Percentiles rank a stretch among this genome's conserved stretches.
Conservation (phyloP, 768 basidiomycete species). For the Phanerochaete sordida region DNA sequence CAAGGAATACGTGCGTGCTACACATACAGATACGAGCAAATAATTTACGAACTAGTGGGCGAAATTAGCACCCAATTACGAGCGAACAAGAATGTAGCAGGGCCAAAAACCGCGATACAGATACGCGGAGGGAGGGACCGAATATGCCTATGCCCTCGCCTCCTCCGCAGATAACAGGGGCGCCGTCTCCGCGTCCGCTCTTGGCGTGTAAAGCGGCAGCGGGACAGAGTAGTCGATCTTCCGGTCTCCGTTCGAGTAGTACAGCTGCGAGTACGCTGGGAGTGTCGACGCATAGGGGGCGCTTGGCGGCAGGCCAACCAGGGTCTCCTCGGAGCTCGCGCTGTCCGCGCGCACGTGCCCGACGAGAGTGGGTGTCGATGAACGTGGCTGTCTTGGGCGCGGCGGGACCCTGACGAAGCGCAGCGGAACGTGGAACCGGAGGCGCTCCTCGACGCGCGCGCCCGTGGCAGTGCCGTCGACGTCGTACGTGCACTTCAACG, state of each 20-base stretch:
- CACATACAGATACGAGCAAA: background rate
- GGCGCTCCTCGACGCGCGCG: constrained; percentile 18
- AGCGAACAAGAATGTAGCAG: background rate
- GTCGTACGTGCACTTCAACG: constrained; percentile 56
- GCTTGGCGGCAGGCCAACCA: constrained; percentile 44
- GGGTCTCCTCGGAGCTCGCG: constrained; percentile 27
- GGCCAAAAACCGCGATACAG: background rate
- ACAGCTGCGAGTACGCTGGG: constrained; percentile 79
- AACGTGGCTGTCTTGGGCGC: constrained; percentile 1
- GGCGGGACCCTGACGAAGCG: constrained; percentile 18
- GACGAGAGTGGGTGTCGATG: constrained; percentile 22
- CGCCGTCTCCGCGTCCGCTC: background rate
- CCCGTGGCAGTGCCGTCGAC: constrained; percentile 38
- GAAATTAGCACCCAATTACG: background rate
- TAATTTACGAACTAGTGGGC: background rate
- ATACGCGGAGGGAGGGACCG: too few relatives aligned
- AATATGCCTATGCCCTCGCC: too few relatives aligned
- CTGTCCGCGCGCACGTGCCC: background rate
- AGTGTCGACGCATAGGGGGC: constrained; percentile 33
- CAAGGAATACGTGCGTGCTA: background rate
- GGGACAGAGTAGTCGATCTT: constrained; percentile 72
- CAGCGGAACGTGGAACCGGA: constrained; percentile 22
- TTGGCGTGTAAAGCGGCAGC: constrained; percentile 22
- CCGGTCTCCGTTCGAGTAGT: constrained; percentile 67
- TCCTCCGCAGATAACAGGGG: background rate